A percentile compares a stretch with the other conserved stretches of the same genome.
Evolutionary conservation across 345 rosid species (phyloP).

Genomic region (Ailanthus altissimus): DNA sequence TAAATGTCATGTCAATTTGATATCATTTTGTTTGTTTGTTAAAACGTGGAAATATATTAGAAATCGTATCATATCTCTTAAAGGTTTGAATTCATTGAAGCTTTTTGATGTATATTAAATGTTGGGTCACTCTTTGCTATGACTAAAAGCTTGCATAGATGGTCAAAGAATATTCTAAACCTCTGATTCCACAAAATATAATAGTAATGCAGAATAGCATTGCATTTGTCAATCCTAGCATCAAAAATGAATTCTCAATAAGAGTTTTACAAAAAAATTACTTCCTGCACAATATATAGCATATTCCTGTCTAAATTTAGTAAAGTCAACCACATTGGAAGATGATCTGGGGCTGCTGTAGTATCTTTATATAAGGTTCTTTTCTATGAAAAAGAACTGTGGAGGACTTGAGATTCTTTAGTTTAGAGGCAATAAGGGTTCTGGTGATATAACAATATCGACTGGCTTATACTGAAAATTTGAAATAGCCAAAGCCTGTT

Average conservation of each 20-base stretch:
- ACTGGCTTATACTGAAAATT: neutral
- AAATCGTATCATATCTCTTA: neutral
- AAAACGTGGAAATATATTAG: neutral
- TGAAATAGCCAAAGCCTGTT: neutral
- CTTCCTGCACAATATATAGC: neutral
- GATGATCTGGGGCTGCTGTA: neutral
- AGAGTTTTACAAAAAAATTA: neutral
- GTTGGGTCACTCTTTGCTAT: neutral
- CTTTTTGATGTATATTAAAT: slow-evolving; percentile 4
- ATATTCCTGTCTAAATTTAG: neutral
- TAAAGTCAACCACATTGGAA: neutral
- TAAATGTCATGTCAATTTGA: neutral
- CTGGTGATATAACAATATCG: neutral
- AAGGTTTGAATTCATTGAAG: slow-evolving; percentile 2
- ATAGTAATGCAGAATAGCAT: neutral
- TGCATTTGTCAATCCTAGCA: neutral
- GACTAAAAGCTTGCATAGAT: neutral
- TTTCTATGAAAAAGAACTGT: neutral
- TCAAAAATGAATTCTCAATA: neutral
- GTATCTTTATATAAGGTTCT: neutral
- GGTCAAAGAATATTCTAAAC: neutral
- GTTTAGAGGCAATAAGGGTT: neutral
- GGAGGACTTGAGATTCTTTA: neutral
- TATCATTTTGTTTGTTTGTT: neutral
- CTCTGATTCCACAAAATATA: neutral